Evolutionary conservation across 129 eudicot species (phyloP).

Genomic region (Flaveria ramosissima): DNA sequence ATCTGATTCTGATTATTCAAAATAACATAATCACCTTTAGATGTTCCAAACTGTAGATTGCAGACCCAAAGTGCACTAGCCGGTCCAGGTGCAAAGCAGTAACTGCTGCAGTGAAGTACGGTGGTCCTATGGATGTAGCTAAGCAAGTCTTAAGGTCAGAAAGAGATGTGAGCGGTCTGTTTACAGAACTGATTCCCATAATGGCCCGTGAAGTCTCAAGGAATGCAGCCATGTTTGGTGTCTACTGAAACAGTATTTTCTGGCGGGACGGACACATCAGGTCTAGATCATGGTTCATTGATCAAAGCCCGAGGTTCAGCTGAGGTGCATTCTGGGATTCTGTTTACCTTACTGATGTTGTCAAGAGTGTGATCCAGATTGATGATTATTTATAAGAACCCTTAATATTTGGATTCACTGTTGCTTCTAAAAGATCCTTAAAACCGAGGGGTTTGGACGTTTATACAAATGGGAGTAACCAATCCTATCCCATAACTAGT

Average conservation of each 20-base stretch:
- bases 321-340: conserved; percentile 52
- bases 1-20: too few relatives aligned
- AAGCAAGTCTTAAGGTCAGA: too few relatives aligned
- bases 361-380: conserved; percentile 82
- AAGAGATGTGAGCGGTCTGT: conserved; percentile 61
- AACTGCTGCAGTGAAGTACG: conserved; percentile 56
- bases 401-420: conserved; percentile 52
- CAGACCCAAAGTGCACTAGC: conserved; percentile 77
- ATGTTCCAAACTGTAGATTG: conserved; percentile 43
- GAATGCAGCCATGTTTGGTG: conserved; percentile 86
- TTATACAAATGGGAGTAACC: conserved; percentile 52
- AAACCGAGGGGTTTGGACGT: conserved; percentile 68
- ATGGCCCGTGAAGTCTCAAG: conserved; percentile 65
- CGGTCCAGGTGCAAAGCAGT: conserved; percentile 31
- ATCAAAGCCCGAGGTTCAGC: conserved; percentile 58
- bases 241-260: conserved; percentile 65
- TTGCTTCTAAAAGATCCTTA: conserved; percentile 69
- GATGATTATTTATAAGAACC: conserved; percentile 75
- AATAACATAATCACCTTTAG: not conserved
- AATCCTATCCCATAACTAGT: not conserved
- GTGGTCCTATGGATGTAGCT: conserved; percentile 75
- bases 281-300: conserved; percentile 70
- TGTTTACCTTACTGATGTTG: conserved; percentile 79
- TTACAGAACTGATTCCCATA: conserved; percentile 74
- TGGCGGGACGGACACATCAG: conserved; percentile 74